Conservation (phyloP, 2,329 filamentous ascomycete species). For the Botrytis cinerea region DNA sequence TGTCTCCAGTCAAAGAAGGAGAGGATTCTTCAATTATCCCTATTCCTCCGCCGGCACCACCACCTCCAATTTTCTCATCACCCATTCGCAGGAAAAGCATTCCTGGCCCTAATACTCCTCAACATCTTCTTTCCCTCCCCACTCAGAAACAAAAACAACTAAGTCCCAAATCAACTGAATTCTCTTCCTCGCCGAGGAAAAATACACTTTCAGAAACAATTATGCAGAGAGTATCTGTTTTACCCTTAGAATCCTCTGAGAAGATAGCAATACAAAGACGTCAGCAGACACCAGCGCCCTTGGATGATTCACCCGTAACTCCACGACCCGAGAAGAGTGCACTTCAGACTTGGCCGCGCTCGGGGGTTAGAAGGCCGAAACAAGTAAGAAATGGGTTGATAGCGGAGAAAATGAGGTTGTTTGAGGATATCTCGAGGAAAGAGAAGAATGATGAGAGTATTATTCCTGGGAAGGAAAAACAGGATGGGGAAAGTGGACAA, state of each 20-base stretch:
- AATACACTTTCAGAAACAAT: neutral
- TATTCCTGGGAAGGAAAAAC: neutral
- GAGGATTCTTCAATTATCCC: neutral
- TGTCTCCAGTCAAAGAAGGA: neutral
- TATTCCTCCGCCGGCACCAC: conserved; percentile 5
- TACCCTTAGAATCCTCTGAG: neutral
- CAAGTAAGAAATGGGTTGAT: conserved; percentile 30
- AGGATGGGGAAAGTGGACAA: conserved; percentile 21
- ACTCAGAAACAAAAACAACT: neutral
- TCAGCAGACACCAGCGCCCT: neutral
- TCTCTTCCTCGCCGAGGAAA: neutral
- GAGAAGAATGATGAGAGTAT: neutral
- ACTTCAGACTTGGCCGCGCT: conserved; percentile 13
- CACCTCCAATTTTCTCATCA: neutral
- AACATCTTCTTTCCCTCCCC: neutral
- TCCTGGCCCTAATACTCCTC: neutral
- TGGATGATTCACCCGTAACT: neutral
- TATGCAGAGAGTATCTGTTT: neutral
- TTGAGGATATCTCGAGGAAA: conserved; percentile 28
- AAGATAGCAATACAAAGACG: neutral
- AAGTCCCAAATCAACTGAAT: neutral
- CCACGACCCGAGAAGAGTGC: neutral
- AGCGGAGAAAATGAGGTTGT: conserved; percentile 36
- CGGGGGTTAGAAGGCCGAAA: neutral
- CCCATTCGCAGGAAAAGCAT: neutral